Evolutionary conservation across 768 basidiomycete species (phyloP).

Genomic region (Russula dissimulans): DNA sequence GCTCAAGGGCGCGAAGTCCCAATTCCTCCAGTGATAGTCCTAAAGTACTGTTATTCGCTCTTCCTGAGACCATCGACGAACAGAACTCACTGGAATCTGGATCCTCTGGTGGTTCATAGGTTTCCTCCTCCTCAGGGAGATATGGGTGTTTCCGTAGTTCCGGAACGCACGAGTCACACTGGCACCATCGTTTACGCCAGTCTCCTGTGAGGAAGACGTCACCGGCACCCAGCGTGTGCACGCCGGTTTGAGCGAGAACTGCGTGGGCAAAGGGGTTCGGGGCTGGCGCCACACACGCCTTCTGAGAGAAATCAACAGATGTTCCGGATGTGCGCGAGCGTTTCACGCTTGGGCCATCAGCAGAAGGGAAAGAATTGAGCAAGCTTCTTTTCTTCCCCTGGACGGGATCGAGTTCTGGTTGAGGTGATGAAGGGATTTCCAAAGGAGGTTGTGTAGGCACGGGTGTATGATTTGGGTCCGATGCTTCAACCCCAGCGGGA

Average conservation of each 20-base stretch:
- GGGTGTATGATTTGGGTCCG: background rate
- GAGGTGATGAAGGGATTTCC: background rate
- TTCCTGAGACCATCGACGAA: background rate
- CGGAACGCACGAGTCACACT: conserved; percentile 54
- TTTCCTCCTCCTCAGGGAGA: conserved; percentile 70
- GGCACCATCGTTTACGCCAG: conserved; percentile 75
- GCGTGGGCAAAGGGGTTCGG: conserved; percentile 37
- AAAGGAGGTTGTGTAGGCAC: background rate
- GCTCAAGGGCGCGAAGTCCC: conserved; percentile 66
- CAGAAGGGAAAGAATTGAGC: conserved; percentile 20
- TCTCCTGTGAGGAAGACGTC: conserved; percentile 70
- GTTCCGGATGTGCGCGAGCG: conserved; percentile 35
- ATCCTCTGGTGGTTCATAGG: conserved; percentile 78
- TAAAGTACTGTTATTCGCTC: conserved; percentile 22
- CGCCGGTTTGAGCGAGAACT: conserved; percentile 31
- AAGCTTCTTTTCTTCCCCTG: conserved; percentile 37
- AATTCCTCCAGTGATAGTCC: conserved; percentile 76
- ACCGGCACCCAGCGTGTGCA: conserved; percentile 41
- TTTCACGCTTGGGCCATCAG: conserved; percentile 35
- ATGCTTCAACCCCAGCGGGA: background rate
- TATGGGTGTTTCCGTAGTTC: conserved; percentile 46
- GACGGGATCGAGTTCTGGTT: background rate
- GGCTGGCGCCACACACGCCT: conserved; percentile 48
- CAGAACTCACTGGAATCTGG: conserved; percentile 61
- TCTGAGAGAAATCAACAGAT: conserved; percentile 23